Conservation (phyloP, 768 basidiomycete genomes). For the Boletus subparvulus region DNA sequence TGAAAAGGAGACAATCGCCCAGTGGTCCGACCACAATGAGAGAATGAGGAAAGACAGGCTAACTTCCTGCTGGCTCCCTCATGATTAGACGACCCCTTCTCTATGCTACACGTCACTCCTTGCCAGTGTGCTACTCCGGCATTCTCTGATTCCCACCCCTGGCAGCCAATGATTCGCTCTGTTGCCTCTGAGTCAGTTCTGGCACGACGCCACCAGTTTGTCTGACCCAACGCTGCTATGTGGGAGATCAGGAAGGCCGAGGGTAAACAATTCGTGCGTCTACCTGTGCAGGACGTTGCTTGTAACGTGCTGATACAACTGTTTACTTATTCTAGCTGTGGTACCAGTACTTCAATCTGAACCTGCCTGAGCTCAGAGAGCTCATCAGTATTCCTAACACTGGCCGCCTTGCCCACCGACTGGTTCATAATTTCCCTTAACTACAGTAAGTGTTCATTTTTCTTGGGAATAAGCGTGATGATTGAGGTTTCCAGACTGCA, state of each 20-base stretch:
- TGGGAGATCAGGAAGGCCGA: slow-evolving; percentile 93
- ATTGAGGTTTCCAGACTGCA: slow-evolving; percentile 55
- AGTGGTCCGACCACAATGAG: too few species aligned
- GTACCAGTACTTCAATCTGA: slow-evolving; percentile 95
- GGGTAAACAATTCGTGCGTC: slow-evolving; percentile 91
- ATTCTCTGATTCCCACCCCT: too few species aligned
- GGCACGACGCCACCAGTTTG: slow-evolving; percentile 51
- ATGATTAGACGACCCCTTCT: too few species aligned
- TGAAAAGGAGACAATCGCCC: slow-evolving; percentile 94
- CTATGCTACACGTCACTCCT: too few species aligned
- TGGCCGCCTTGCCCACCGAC: slow-evolving; percentile 84
- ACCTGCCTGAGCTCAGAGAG: slow-evolving; percentile 91
- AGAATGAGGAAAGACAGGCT: too few species aligned
- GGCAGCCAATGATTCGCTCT: too few species aligned
- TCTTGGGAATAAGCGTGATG: not conserved
- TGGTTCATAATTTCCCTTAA: slow-evolving; percentile 96
- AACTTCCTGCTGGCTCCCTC: too few species aligned
- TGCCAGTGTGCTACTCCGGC: too few species aligned
- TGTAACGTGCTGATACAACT: not conserved
- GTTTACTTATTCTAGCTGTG: slow-evolving; percentile 58
- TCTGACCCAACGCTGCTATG: slow-evolving; percentile 88
- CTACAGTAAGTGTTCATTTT: slow-evolving; percentile 58
- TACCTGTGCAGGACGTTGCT: not conserved
- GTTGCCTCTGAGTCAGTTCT: too few species aligned
- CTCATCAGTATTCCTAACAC: slow-evolving; percentile 92